Evolutionary conservation across 768 basidiomycete species (phyloP), one percentile per base, ranked within the genome.

Genomic region (Galerina sulciceps): DNA sequence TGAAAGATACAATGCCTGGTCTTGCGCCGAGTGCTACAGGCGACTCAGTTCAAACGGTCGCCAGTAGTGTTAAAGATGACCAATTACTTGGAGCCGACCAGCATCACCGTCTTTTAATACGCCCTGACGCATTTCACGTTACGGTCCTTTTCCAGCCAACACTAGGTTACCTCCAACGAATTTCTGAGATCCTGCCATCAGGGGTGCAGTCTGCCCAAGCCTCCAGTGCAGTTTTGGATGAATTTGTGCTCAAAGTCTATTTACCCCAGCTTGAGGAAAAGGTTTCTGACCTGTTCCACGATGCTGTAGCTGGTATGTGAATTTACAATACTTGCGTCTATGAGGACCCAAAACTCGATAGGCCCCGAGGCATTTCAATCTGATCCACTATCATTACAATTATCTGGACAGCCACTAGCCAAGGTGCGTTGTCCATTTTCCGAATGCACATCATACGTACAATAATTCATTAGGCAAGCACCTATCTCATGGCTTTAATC

Each of bases 261-360:
- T 75, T 99, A 45, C 96, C 96, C 0, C 96, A 97, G 71, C 73
- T 99, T 58, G 96, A 98, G 70, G 96, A 98, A 70, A 95, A 94
- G 70, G 93, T 96, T 47, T 88, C 91, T 1, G 79, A 84, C 50
- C 75, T 97, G 17, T 96, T 97, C 74, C 94, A 94, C 69, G 84
- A 91, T 55, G 88, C 93, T 6, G 87, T 96, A 22, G 86, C 87
- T 18, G 87, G 91, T 91, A 74, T 50, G 57, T 56, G 37, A 20
- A 18, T 18, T 10, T 62, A 36, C 22, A 44, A 50, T 43, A 46
- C 22, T 8, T 6, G n/a, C 43, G 26, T 14, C 18, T 53, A 38
- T 40, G 43, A 57, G 44, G 22, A 36, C 14, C 23, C 31, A 35
- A 37, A 54, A n/a, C 53, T 23, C 20, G 9, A 10, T 63, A 90